A percentile compares a stretch with the other conserved stretches of the same genome.
Evolutionary conservation across 1,284 basidiomycete genomes (phyloP).

Genomic region (Rhodofomes roseus): DNA sequence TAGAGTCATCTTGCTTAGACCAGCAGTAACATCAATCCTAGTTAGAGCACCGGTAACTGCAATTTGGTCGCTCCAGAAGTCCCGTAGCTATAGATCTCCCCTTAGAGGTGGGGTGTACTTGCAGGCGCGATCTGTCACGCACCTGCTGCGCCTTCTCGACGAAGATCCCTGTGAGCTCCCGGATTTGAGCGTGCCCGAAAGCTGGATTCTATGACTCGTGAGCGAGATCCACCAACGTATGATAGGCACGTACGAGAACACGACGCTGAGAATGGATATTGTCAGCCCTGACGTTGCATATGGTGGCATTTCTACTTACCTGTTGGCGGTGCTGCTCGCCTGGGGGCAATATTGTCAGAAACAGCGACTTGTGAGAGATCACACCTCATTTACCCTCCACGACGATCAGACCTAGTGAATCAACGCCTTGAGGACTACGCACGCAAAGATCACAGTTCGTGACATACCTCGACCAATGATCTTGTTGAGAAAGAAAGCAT

Average conservation of each 20-base stretch:
- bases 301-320: not conserved
- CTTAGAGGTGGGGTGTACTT: not conserved
- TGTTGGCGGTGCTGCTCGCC: not conserved
- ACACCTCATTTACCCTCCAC: not conserved
- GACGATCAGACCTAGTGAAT: not conserved
- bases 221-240: not conserved
- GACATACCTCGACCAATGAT: slow-evolving; percentile 28
- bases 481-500: slow-evolving; percentile 16
- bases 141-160: slow-evolving; percentile 49
- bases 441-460: too few relatives aligned
- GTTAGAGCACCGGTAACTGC: not conserved
- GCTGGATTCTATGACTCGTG: slow-evolving; percentile 47
- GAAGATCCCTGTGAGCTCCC: slow-evolving; percentile 54
- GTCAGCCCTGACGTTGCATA: not conserved
- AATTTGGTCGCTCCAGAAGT: slow-evolving; percentile 19
- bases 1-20: slow-evolving; percentile 41
- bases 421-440: too few relatives aligned
- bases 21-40: slow-evolving; percentile 37
- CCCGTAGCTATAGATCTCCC: slow-evolving; percentile 21
- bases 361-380: not conserved
- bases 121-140: not conserved
- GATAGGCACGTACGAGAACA: not conserved
- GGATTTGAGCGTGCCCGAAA: slow-evolving; percentile 50
- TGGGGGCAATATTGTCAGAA: not conserved
- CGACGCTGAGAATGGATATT: not conserved